These are phyloP conservation scores for Sclerotinia subarctica DNA, from an alignment of 2,329 filamentous ascomycete genomes.

Conservation along the genomic window DNA sequence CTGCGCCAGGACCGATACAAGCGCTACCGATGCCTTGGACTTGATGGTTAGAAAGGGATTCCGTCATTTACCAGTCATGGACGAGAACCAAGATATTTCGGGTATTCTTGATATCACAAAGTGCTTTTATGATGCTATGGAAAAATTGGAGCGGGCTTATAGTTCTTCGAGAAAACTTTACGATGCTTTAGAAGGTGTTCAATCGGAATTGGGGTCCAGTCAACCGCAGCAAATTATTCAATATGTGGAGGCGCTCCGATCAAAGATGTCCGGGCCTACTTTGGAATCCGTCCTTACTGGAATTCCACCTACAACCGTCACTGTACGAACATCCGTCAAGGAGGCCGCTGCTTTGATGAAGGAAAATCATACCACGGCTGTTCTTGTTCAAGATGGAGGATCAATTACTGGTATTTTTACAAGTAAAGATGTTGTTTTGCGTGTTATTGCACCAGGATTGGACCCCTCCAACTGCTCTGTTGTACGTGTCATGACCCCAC, in stretches of 20 bases:
- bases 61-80: conserved; percentile 96
- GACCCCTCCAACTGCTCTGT: conserved; percentile 95
- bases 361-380: conserved; percentile 95
- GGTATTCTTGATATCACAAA: conserved; percentile 98
- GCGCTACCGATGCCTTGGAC: conserved; percentile 93
- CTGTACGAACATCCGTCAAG: conserved; percentile 91
- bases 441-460: conserved; percentile 93
- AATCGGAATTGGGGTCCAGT: conserved; percentile 91
- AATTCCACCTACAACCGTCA: conserved; percentile 88
- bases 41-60: conserved; percentile 99
- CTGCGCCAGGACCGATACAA: conserved; percentile 95
- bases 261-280: conserved; percentile 97
- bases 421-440: conserved; percentile 96
- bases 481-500: conserved; percentile 97
- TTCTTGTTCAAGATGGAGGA: conserved; percentile 93
- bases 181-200: conserved; percentile 94
- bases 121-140: conserved; percentile 99
- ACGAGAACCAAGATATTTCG: conserved; percentile 98
- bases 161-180: conserved; percentile 97
- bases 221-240: conserved; percentile 99
- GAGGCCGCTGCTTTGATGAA: conserved; percentile 96
- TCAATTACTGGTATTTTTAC: conserved; percentile 99
- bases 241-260: conserved; percentile 91
- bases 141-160: conserved; percentile 97
- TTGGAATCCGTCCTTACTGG: conserved; percentile 92